A percentile compares a stretch with the other conserved stretches of the same genome.
These are phyloP conservation scores for Lathyrus sativus DNA, from an alignment of 306 rosid species.

Conservation along the genomic window DNA sequence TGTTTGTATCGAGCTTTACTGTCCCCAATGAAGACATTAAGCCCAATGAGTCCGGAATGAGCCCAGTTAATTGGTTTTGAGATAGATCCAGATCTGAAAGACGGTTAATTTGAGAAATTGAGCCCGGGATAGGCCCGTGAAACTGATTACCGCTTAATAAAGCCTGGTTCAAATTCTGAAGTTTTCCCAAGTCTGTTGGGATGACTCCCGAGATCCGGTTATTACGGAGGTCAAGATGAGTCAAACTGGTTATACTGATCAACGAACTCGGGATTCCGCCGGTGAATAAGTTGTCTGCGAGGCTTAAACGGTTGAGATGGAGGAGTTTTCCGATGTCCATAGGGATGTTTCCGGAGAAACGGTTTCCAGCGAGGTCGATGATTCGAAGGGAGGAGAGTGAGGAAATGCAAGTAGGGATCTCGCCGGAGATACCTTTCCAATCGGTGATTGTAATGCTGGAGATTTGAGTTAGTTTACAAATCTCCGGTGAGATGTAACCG, in stretches of 20 bases:
- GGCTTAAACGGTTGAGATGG: constrained; percentile 50
- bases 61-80: constrained; percentile 52
- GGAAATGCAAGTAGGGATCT: constrained; percentile 65
- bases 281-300: constrained; percentile 64
- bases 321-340: constrained; percentile 57
- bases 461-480: constrained; percentile 65
- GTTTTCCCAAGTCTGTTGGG: constrained; percentile 50
- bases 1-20: constrained; percentile 60
- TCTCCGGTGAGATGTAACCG: constrained; percentile 63
- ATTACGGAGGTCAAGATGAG: constrained; percentile 81
- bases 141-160: constrained; percentile 66
- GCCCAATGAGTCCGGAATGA: constrained; percentile 58
- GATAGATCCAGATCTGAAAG: constrained; percentile 80
- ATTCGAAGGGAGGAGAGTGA: constrained; percentile 66
- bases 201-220: constrained; percentile 61
- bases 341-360: constrained; percentile 59
- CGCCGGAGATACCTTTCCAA: constrained; percentile 84
- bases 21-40: constrained; percentile 65
- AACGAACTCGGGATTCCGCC: constrained; percentile 64
- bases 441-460: constrained; percentile 70
- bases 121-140: constrained; percentile 56
- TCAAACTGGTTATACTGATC: constrained; percentile 43
- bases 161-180: constrained; percentile 60
- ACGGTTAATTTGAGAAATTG: constrained; percentile 58
- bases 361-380: constrained; percentile 74